A percentile compares a stretch with the other conserved stretches of the same genome.
These are phyloP conservation scores for Geranium rotundifolium DNA, from an alignment of 345 rosid species.

Conservation along the genomic window DNA sequence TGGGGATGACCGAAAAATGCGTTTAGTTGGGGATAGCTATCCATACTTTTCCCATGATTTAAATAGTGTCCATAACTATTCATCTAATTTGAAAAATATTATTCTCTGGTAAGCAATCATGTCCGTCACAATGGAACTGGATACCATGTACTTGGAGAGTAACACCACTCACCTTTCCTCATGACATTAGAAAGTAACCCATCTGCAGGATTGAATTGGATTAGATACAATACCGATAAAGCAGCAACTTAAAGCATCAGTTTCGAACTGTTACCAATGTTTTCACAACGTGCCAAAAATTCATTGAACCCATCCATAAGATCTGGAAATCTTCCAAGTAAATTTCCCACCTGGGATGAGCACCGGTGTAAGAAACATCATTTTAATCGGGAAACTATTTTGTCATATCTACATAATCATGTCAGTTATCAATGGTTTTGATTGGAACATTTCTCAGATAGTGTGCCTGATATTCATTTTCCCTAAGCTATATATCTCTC, in stretches of 20 bases:
- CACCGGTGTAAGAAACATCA: not conserved
- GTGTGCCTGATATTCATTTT: not conserved
- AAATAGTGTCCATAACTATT: too few relatives aligned
- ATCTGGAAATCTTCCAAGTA: slow-evolving; percentile 69
- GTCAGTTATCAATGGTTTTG: not conserved
- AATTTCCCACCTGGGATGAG: slow-evolving; percentile 45
- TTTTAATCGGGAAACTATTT: not conserved
- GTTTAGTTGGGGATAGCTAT: too few relatives aligned
- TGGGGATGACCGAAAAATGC: too few relatives aligned
- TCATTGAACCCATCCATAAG: slow-evolving; percentile 76
- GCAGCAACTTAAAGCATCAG: not conserved
- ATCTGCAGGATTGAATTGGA: slow-evolving; percentile 41
- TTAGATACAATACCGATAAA: slow-evolving; percentile 13
- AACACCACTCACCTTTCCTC: slow-evolving; percentile 63
- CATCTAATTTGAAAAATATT: too few relatives aligned
- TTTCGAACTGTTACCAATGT: slow-evolving; percentile 44
- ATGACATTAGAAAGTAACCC: slow-evolving; percentile 74
- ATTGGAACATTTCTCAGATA: not conserved
- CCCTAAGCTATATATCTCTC: not conserved
- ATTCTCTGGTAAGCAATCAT: not conserved
- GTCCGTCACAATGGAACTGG: not conserved
- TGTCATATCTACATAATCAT: not conserved
- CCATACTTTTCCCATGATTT: too few relatives aligned
- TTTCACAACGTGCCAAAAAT: slow-evolving; percentile 82
- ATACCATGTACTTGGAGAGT: not conserved